Evolutionary conservation across 805 yeast species (phyloP), one percentile per base, ranked within the genome.

Genomic region (Vanderwaltozyma verrucispora): DNA sequence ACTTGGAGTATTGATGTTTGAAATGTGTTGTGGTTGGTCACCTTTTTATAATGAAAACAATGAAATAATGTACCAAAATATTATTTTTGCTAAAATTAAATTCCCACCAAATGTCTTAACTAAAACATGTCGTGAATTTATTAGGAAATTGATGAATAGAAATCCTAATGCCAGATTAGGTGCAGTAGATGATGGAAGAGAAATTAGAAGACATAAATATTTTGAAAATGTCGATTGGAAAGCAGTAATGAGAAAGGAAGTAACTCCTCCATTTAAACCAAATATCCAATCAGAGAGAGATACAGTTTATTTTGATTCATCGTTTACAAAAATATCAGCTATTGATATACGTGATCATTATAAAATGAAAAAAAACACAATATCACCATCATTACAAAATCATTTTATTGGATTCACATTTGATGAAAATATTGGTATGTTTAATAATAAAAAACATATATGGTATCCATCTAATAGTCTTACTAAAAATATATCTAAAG

Each of bases 1-100:
- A 3, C 66, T 92, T 39, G 98, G 98, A 40, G 97, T 92, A 19
- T 68, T 92, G 41, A 87, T 92, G 33, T 92, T 92, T 62, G 98
- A 92, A 64, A 92, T 92, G 98, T 88, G 96, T 62, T 92, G 97
- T 65, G 98, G 98, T 32, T 92, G 97, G 98, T 83, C 95, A 5
- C 98, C 98, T 37, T 92, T 92, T 60, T 89, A 85, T 54, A 97
- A 97, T 20, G 96, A 88, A 44, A 88, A 86, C 59, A 86, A 95
- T 35, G 97, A 92, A 65, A 95, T 89, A 62, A 92, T 92, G 97
- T 92, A 92, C 66, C 89, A 89, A 65, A 92, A 92, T 64, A 92
- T 92, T 65, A 97, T 97, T 3, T 92, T 86, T 63, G 98, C 98
- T 43, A 92, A 89, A 61, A 97, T 92, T 31, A 74, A 95, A 54